phyloP scores from a whole-genome alignment of 257 asterid genomes.

The Pogostemon cablin region DNA sequence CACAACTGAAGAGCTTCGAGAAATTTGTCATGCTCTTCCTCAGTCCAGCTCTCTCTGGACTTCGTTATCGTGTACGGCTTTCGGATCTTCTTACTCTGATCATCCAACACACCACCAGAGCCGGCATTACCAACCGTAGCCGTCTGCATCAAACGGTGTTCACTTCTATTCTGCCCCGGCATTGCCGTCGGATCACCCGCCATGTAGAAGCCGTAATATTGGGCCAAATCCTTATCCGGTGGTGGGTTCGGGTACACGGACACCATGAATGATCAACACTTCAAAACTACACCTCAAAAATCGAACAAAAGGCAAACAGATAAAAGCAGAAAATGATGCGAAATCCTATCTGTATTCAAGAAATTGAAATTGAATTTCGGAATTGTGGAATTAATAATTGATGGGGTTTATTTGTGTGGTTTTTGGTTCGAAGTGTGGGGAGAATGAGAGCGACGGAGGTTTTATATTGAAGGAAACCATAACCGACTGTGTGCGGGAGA shows the following conservation, averaged over 20 bases:
- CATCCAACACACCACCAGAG: constrained; percentile 45
- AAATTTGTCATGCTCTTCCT: constrained; percentile 87
- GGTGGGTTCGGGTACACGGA: constrained; percentile 70
- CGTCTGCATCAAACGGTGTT: constrained; percentile 24
- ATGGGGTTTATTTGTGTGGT: constrained; percentile 22
- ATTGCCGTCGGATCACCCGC: constrained; percentile 42
- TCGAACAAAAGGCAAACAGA: background rate
- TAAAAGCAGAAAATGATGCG: background rate
- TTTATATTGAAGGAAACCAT: constrained; percentile 4
- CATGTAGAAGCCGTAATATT: constrained; percentile 35
- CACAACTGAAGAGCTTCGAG: constrained; percentile 61
- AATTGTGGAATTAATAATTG: background rate
- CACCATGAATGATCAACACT: constrained; percentile 54
- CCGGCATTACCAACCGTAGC: constrained; percentile 36
- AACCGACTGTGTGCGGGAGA: constrained; percentile 40
- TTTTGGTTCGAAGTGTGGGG: constrained; percentile 7
- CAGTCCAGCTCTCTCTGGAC: constrained; percentile 97
- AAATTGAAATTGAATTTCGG: background rate
- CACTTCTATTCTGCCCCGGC: constrained; percentile 27
- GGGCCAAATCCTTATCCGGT: constrained; percentile 47
- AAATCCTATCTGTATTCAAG: background rate
- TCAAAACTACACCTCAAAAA: constrained; percentile 21
- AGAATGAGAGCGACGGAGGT: constrained; percentile 18
- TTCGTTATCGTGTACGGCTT: constrained; percentile 89
- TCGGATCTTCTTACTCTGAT: constrained; percentile 70